Base-by-base conservation (phyloP, 345 rosid species). In the Jatropha curcas region DNA sequence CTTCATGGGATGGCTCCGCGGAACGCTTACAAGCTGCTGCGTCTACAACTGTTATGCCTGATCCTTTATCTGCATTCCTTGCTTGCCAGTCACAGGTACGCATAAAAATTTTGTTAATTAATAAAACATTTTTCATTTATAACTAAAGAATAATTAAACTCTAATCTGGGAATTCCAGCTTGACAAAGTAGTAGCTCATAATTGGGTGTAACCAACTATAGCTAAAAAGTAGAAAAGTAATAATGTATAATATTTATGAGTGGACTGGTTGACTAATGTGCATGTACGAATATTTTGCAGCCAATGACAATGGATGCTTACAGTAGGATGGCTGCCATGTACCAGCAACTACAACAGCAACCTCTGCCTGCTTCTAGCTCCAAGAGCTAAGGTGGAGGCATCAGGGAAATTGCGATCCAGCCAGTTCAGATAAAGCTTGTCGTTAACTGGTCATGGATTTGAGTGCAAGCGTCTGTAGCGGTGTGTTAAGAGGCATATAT, bases 221-320 rank as follows among this genome's bases (percentile, higher is more conserved):
- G n/a, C n/a, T n/a, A n/a, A n/a, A n/a, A n/a, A n/a, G n/a, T n/a
- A n/a, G n/a, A n/a, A n/a, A n/a, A n/a, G n/a, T n/a, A n/a, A n/a
- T n/a, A n/a, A n/a, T 22, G 8, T 55, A 0, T 24, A 24, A 51
- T 16, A 14, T 13, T 5, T 51, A 3, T 20, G 10, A 20, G 20
- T 22, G 20, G 24, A 20, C 22, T 19, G 2, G 9, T 6, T 17
- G 20, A n/a, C 20, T 41, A 1, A 41, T 9, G 45, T 41, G 11
- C 11, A 1, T 41, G 45, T 41, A 13, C 11, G 1, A 58, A 9
- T 51, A 65, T 66, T 43, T 41, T 74, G 84, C 88, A 92, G 94
- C 92, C 98, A 6, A 90, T 88, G 88, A 87, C 84, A 25, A 71
- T 87, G 86, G 96, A 94, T 71, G 88, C 94, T 60, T 90, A 89